Base-by-base conservation (phyloP, 176 grass and related monocot genomes). In the Urochloa ruziziensis region DNA sequence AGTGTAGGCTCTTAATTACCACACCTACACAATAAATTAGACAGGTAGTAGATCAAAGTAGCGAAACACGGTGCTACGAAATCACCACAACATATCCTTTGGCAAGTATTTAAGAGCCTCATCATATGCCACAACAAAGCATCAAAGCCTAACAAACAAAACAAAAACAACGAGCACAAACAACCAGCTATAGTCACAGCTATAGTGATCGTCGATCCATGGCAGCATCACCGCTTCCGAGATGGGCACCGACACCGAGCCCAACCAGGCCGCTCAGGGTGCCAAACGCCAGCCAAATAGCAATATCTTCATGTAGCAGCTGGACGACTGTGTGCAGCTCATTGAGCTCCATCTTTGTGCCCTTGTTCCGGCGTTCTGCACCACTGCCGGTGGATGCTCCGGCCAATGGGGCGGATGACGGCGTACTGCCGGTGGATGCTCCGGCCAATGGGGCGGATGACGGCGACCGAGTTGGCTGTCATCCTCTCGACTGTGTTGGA, bases 181-280 rank as follows among this genome's bases (percentile, higher is more conserved):
- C 12, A 49, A 1, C 1, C 10, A 11, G 0, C 1, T 2, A 11
- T 29, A 15, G n/a, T 28, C 57, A 27, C 30, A 52, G 70, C 19
- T 18, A 0, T 19, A 65, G 17, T 25, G 10, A n/a, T 24, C 6
- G 14, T 25, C 15, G 23, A 42, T 29, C 54, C 40, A 91, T 91
- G 90, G 86, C 82, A 27, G 32, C 70, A 0, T 85, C 86, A 10
- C 86, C 90, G 0, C 47, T 91, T 18, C 90, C 82, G 0, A 58
- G 58, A 53, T 91, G 90, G 86, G 86, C 78, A 0, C 90, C 78
- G 4, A 88, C 66, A 36, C 89, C 89, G 0, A 88, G 85, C 49
- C 86, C 86, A 0, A 79, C 58, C 27, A 81, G 78, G 33, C 86
- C 86, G 18, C 73, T 86, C 33, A 62, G 49, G 21, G 37, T 15